Percentiles rank a stretch among this genome's conserved stretches.
phyloP scores from a whole-genome alignment of 371 early-diverging fungal genomes.

The Mortierella sp. region DNA sequence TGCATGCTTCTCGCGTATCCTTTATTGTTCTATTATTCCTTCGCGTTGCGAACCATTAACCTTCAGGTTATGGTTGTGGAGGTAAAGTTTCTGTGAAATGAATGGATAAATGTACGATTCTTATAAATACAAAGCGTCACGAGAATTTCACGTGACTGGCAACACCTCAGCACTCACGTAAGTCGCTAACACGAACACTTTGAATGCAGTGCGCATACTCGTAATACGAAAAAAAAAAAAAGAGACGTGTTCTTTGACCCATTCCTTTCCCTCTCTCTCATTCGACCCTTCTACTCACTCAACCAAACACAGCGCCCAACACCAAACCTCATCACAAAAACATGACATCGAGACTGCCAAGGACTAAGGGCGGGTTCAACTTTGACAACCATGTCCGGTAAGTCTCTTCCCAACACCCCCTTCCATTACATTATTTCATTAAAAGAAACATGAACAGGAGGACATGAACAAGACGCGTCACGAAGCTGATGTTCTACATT shows the following conservation, averaged over 20 bases:
- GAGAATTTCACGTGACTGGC: slow-evolving; percentile 3
- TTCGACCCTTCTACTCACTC: neutral
- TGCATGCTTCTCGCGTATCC: no score
- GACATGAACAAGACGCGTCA: slow-evolving; percentile 20
- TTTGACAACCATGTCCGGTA: slow-evolving; percentile 89
- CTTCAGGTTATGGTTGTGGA: no score
- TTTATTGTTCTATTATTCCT: no score
- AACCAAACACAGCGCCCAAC: neutral
- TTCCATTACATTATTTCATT: neutral
- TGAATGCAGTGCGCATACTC: neutral
- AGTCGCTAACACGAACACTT: slow-evolving; percentile 5
- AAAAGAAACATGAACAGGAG: neutral
- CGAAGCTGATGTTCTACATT: neutral
- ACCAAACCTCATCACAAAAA: neutral
- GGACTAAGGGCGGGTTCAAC: slow-evolving; percentile 80
- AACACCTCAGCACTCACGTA: slow-evolving; percentile 11
- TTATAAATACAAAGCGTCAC: neutral
- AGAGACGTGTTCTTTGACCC: neutral
- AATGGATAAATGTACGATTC: neutral
- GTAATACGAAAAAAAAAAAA: neutral
- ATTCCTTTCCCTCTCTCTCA: neutral
- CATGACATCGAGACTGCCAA: slow-evolving; percentile 54
- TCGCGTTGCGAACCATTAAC: no score
- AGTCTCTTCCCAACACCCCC: slow-evolving; percentile 6
- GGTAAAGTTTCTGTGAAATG: no score